These are phyloP conservation scores for Leccinum subfulvum DNA, from an alignment of 1,284 basidiomycete genomes.

Conservation along the genomic window DNA sequence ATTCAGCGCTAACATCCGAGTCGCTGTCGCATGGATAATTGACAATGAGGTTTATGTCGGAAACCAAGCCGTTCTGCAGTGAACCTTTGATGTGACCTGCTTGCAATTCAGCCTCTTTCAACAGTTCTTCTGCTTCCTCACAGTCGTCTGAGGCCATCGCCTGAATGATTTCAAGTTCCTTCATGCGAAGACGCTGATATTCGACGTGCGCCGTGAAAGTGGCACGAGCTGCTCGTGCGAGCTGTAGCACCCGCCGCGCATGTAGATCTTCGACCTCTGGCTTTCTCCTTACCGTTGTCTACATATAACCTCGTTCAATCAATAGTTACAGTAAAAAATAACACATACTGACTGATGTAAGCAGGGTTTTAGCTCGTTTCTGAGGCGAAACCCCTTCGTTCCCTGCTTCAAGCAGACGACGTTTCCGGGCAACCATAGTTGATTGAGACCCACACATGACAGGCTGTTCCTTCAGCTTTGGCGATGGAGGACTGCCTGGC, in stretches of 20 bases:
- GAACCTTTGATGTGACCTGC: background rate
- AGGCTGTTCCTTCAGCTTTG: too few relatives aligned
- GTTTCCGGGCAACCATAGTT: too few relatives aligned
- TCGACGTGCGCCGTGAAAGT: background rate
- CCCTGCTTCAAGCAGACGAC: too few relatives aligned
- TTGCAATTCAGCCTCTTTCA: background rate
- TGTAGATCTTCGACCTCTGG: background rate
- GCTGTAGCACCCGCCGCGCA: background rate
- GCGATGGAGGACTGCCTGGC: too few relatives aligned
- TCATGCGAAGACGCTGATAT: background rate
- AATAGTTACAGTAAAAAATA: background rate
- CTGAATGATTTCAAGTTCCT: background rate
- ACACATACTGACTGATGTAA: background rate
- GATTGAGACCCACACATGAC: too few relatives aligned
- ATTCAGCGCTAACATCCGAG: too few relatives aligned
- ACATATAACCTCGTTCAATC: background rate
- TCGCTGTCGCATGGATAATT: too few relatives aligned
- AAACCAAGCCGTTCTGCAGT: background rate
- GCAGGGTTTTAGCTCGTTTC: background rate
- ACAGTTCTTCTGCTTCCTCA: background rate
- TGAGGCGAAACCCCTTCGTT: background rate
- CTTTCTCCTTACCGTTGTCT: background rate
- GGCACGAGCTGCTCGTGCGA: background rate
- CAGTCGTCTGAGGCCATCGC: background rate
- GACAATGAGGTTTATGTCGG: too few relatives aligned